phyloP scores from a whole-genome alignment of 495 filamentous ascomycete genomes.

The Neurospora sp. region DNA sequence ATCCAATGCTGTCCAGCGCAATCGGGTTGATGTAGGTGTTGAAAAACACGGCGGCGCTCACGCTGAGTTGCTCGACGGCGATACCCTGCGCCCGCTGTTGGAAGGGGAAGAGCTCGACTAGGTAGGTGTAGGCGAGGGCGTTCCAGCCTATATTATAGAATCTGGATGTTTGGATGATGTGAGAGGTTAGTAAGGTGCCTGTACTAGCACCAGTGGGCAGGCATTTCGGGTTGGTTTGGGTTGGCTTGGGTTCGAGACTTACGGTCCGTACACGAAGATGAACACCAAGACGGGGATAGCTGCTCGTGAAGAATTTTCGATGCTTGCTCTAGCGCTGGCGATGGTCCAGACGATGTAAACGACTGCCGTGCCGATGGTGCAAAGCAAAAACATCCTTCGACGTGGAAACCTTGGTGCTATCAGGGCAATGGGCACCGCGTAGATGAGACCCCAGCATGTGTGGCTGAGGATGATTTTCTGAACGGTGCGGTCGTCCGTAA shows the following conservation, averaged over 20 bases:
- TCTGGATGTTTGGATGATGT: not conserved
- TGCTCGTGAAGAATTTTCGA: conserved; percentile 30
- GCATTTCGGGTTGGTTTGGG: not conserved
- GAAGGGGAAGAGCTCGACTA: conserved; percentile 53
- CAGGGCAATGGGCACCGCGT: conserved; percentile 39
- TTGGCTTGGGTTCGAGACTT: not conserved
- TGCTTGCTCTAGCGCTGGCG: conserved; percentile 38
- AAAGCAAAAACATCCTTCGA: conserved; percentile 43
- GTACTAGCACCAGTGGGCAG: not conserved
- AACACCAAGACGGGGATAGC: conserved; percentile 48
- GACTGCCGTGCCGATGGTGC: conserved; percentile 35
- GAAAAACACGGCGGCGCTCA: conserved; percentile 38
- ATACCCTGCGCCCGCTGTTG: conserved; percentile 47
- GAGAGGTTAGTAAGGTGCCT: not conserved
- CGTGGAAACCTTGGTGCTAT: conserved; percentile 39
- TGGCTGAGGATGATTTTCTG: conserved; percentile 45
- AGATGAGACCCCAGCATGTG: conserved; percentile 45
- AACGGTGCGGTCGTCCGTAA: conserved; percentile 30
- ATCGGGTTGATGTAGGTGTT: conserved; percentile 58
- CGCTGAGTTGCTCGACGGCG: conserved; percentile 47
- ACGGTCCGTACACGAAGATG: conserved; percentile 48
- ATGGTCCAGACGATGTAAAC: conserved; percentile 49
- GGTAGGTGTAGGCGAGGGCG: conserved; percentile 46
- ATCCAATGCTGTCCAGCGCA: conserved; percentile 43
- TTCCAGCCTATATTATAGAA: conserved; percentile 57